A percentile compares a stretch with the other conserved stretches of the same genome.
These are phyloP conservation scores for Colletotrichum euphorbiae DNA, from an alignment of 2,329 filamentous ascomycete species.

Conservation along the genomic window DNA sequence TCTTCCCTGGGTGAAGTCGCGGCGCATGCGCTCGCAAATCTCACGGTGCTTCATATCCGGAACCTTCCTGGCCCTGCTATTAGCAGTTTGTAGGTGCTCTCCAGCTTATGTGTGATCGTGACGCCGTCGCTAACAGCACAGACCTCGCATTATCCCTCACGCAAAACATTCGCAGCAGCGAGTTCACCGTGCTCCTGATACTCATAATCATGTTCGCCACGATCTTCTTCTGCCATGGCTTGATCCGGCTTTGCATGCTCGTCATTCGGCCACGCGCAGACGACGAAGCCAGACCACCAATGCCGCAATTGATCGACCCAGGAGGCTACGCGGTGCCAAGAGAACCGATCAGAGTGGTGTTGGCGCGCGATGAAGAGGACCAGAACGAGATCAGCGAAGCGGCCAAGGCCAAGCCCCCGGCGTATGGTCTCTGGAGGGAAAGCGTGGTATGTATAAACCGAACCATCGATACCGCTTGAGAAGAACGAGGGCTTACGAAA, in stretches of 20 bases:
- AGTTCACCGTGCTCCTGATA: conserved; percentile 84
- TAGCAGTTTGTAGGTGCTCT: conserved; percentile 72
- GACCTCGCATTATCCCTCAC: conserved; percentile 80
- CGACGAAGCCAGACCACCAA: conserved; percentile 40
- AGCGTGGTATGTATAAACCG: conserved; percentile 72
- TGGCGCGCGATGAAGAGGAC: conserved; percentile 80
- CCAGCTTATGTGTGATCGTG: background rate
- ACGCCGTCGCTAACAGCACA: conserved; percentile 49
- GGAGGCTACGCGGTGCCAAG: conserved; percentile 77
- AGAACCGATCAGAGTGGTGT: conserved; percentile 80
- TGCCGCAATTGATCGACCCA: conserved; percentile 61
- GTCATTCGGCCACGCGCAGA: conserved; percentile 59
- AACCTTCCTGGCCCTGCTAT: conserved; percentile 66
- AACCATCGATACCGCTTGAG: background rate
- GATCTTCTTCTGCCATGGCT: conserved; percentile 83
- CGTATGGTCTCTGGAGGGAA: conserved; percentile 86
- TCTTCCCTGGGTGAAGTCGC: conserved; percentile 67
- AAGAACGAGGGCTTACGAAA: background rate
- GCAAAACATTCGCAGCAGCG: conserved; percentile 70
- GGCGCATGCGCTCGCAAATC: conserved; percentile 65
- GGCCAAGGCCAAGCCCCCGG: conserved; percentile 75
- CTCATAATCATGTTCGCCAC: conserved; percentile 79
- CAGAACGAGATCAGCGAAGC: conserved; percentile 59
- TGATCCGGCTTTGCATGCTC: conserved; percentile 79
- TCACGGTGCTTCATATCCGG: conserved; percentile 75